Evolutionary conservation across 768 basidiomycete species (phyloP), one percentile per base, ranked within the genome.

Genomic region (Naganishia onofrii): DNA sequence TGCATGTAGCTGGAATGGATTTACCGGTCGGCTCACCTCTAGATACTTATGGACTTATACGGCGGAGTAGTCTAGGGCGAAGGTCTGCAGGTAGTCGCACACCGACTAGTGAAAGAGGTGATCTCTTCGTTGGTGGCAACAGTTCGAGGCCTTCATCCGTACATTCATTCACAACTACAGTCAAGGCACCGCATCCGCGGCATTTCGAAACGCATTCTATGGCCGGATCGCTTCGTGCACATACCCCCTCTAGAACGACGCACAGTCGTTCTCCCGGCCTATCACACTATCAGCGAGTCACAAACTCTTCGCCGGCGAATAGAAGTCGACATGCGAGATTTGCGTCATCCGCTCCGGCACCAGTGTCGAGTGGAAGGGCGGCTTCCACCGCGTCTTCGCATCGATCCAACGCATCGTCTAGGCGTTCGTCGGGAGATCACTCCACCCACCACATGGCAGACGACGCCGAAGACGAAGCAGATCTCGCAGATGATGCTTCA

Each of bases 81-180:
- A 85, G 87, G 13, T 91, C 90, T 3, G 85, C 89, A 68, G 90
- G 90, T 1, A 88, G 85, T 73, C 89, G 89, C 67, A 94, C 93
- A 0, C 93, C 92, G 0, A 93, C 90, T 64, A 93, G 92, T 32
- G 93, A 96, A 73, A 84, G 85, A 55, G 90, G 89, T 15, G 90
- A 90, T 12, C 84, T 85, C 76, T 84, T 88, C 21, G 44, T 63
- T 52, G 51, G 77, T 19, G 38, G 76, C 19, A 73, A 66, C 52
- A 66, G 73, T 2, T 94, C 92, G 0, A 83, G 92, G 29, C 91
- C 93, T 0, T 90, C 90, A 0, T 93, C 92, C 0, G 84, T 91
- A n/a, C 88, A 85, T n/a, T 93, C 91, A 74, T 85, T 89, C 55
- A 72, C 51, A 53, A 57, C n/a, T 64, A 69, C 36, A 57, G 68